Evolutionary conservation across 495 filamentous ascomycete species (phyloP).

Genomic region (Wilcoxina mikolae): DNA sequence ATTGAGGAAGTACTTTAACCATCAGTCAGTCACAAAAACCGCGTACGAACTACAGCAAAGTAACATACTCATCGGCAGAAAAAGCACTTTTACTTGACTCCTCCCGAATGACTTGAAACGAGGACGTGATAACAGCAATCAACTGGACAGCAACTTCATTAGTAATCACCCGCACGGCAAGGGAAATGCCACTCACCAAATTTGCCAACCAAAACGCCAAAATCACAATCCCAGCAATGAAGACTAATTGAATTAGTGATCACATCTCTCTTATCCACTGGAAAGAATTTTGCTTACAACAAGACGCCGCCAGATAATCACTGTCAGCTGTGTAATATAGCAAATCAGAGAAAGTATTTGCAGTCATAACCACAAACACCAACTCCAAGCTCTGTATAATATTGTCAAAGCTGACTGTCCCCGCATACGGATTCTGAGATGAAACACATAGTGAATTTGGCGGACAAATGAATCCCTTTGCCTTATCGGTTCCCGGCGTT

Average conservation of each 20-base stretch:
- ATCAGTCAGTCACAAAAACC: no score
- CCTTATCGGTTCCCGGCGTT: conserved; percentile 31
- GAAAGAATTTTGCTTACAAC: conserved; percentile 37
- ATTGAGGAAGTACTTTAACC: conserved; percentile 1
- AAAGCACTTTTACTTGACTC: conserved; percentile 92
- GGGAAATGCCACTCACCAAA: conserved; percentile 34
- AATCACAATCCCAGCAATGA: conserved; percentile 41
- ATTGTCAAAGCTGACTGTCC: conserved; percentile 88
- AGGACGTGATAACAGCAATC: conserved; percentile 95
- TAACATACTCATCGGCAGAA: conserved; percentile 46
- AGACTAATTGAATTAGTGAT: conserved; percentile 19
- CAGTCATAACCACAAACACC: conserved; percentile 98
- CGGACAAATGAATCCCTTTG: conserved; percentile 90
- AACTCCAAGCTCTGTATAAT: conserved; percentile 79
- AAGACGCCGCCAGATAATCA: conserved; percentile 70
- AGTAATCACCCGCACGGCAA: background rate
- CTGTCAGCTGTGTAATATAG: conserved; percentile 85
- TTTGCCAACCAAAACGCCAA: conserved; percentile 95
- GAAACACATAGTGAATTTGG: conserved; percentile 66
- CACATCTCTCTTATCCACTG: background rate
- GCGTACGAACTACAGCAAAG: background rate
- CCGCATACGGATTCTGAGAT: conserved; percentile 63
- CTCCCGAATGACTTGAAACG: conserved; percentile 95
- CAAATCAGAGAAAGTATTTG: conserved; percentile 88
- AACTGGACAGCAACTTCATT: conserved; percentile 35